Base-by-base conservation (phyloP, 352 stramenopile species). In the Globisporangium lucens region DNA sequence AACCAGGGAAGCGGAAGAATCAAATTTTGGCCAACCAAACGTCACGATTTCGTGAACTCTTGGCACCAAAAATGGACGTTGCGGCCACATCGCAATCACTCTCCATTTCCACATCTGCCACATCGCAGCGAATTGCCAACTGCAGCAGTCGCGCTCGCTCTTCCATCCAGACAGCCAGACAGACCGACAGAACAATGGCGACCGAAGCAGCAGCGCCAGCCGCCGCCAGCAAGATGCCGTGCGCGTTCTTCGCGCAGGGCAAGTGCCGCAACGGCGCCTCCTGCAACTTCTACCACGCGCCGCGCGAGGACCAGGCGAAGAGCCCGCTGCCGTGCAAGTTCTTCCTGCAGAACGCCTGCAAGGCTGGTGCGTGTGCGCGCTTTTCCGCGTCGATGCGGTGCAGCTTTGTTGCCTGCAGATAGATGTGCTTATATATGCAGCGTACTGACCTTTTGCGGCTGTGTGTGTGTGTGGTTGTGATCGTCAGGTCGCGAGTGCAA, bases 261-360 rank as follows among this genome's bases (percentile, higher is more conserved):
- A 90, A 89, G 70, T 93, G 85, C 74, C 78, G 82, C 68, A 82
- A 89, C 43, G 85, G 85, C 52, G 76, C 63, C n/a, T 66, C 51
- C 61, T 93, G 85, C 74, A 82, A 76, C 61, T 93, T 91, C 72
- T 89, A 74, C 30, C 85, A 93, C 71, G 79, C 72, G 13, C 30
- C 66, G 52, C 73, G 71, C 22, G 71, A 83, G 56, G 74, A 85
- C 22, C 62, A 75, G 41, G 68, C 79, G 0, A 66, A 78, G 24
- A 79, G 71, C 58, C 69, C 80, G 52, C 57, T 79, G 59, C 72
- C 82, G 52, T 93, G 83, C 74, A 92, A 85, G 64, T 93, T 91
- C 67, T 92, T 86, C 64, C 68, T 91, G 22, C 77, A 89, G 59
- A 82, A 82, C 53, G 63, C 78, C 47, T 93, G 85, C 71, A 88